phyloP scores from a whole-genome alignment of 1,284 basidiomycete species.

The Gymnopus androsaceus region DNA sequence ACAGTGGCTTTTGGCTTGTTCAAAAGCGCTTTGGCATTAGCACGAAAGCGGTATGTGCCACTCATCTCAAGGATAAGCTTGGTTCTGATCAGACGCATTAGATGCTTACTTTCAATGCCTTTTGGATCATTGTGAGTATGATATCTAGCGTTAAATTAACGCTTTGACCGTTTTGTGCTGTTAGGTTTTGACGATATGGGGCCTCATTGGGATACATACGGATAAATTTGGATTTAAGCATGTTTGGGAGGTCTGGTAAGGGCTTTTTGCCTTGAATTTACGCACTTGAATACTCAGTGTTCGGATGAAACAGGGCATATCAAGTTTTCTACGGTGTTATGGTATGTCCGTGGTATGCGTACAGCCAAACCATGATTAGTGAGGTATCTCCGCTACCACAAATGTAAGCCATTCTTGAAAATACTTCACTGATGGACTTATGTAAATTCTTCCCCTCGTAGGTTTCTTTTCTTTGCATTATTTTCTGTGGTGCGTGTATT shows the following conservation, averaged over 20 bases:
- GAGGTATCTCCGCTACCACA: slow-evolving; percentile 77
- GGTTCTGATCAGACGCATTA: slow-evolving; percentile 25
- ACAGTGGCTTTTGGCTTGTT: slow-evolving; percentile 73
- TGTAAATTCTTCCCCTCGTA: slow-evolving; percentile 27
- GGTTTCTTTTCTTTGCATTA: slow-evolving; percentile 79
- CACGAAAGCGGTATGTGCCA: slow-evolving; percentile 64
- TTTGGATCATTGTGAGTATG: slow-evolving; percentile 66
- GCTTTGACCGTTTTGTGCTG: background rate
- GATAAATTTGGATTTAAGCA: slow-evolving; percentile 80
- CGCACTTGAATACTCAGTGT: background rate
- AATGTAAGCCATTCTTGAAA: slow-evolving; percentile 47
- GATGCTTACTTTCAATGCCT: slow-evolving; percentile 74
- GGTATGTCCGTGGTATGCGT: slow-evolving; percentile 86
- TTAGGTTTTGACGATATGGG: slow-evolving; percentile 73
- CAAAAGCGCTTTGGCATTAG: slow-evolving; percentile 72
- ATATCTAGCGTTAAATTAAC: background rate
- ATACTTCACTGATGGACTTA: slow-evolving; percentile 12
- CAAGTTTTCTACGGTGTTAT: slow-evolving; percentile 76
- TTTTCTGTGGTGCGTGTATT: slow-evolving; percentile 60
- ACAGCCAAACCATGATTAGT: slow-evolving; percentile 83
- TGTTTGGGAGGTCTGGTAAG: slow-evolving; percentile 77
- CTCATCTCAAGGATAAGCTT: background rate
- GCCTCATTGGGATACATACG: slow-evolving; percentile 75
- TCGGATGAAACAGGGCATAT: slow-evolving; percentile 51
- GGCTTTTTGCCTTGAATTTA: background rate